These are phyloP conservation scores for Epichloe bromicola DNA, from an alignment of 2,329 filamentous ascomycete genomes.

Conservation along the genomic window DNA sequence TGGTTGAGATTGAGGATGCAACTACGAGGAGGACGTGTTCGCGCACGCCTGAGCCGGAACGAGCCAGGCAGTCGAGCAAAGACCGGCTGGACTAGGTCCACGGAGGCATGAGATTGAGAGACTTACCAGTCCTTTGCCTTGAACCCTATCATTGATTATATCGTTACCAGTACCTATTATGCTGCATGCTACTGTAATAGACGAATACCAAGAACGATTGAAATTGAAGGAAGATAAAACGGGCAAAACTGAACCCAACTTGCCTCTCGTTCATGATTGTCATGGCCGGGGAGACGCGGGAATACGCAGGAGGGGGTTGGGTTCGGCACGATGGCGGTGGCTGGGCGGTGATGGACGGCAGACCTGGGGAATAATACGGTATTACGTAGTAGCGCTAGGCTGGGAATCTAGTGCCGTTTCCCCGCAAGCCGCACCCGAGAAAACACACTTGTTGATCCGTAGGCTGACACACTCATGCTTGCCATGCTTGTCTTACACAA, in stretches of 20 bases:
- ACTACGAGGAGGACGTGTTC: slow-evolving; percentile 2
- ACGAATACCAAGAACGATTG: not conserved
- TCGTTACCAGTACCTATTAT: not conserved
- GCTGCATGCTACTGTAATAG: not conserved
- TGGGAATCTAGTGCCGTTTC: not conserved
- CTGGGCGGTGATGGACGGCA: not conserved
- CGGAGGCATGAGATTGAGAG: not conserved
- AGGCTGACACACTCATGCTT: not conserved
- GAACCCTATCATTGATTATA: not conserved
- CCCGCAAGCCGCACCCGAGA: not conserved
- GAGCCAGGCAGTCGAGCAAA: slow-evolving; percentile 12
- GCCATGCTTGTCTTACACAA: no score
- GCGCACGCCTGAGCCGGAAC: slow-evolving; percentile 12
- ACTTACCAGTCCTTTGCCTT: not conserved
- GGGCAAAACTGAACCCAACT: not conserved
- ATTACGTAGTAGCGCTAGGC: no score
- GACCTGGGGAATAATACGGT: no score
- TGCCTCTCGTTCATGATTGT: not conserved
- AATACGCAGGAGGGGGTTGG: not conserved
- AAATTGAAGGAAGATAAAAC: not conserved
- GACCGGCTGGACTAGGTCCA: slow-evolving; percentile 13
- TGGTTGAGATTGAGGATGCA: slow-evolving; percentile 29
- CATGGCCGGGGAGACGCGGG: not conserved
- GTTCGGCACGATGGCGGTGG: not conserved
- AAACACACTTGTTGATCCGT: no score